Percentiles rank a stretch among this genome's conserved stretches.
Evolutionary conservation across 225 moss, liverwort and hornwort species (phyloP).

Genomic region (Sphagnum tenellum): DNA sequence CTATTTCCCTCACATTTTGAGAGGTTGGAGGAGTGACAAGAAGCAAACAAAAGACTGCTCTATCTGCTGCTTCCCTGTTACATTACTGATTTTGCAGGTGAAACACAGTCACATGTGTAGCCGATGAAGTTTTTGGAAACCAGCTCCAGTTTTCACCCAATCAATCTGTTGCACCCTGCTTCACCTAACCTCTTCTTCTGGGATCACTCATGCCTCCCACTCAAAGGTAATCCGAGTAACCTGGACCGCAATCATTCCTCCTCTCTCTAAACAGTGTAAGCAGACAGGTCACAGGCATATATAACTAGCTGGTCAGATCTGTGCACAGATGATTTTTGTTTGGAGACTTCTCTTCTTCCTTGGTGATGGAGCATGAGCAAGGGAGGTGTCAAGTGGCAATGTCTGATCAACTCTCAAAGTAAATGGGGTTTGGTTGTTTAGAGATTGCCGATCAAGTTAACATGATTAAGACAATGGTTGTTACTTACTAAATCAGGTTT

Average conservation of each 20-base stretch:
- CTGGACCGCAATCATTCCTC: slow-evolving; percentile 23
- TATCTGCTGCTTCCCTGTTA: background rate
- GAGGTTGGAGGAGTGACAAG: slow-evolving; percentile 19
- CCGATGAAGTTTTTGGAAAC: slow-evolving; percentile 51
- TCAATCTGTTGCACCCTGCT: slow-evolving; percentile 12
- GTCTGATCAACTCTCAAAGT: too few species aligned
- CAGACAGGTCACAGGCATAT: too few species aligned
- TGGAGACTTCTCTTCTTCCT: too few species aligned
- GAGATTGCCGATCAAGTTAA: too few species aligned
- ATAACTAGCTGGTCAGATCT: too few species aligned
- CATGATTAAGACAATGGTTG: too few species aligned
- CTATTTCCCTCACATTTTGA: slow-evolving; percentile 53
- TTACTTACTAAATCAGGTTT: too few species aligned
- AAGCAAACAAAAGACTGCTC: slow-evolving; percentile 23
- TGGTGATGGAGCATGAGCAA: too few species aligned
- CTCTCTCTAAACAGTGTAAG: slow-evolving; percentile 15
- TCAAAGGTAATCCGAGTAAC: slow-evolving; percentile 29
- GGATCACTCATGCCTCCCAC: slow-evolving; percentile 14
- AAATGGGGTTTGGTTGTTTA: too few species aligned
- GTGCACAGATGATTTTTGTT: too few species aligned
- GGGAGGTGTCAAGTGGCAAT: too few species aligned
- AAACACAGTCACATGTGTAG: slow-evolving; percentile 50
- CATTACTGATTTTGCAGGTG: slow-evolving; percentile 12
- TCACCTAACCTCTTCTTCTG: slow-evolving; percentile 49
- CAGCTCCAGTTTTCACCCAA: slow-evolving; percentile 28